phyloP scores from a whole-genome alignment of 2,329 filamentous ascomycete species.

The Fusarium coicis region DNA sequence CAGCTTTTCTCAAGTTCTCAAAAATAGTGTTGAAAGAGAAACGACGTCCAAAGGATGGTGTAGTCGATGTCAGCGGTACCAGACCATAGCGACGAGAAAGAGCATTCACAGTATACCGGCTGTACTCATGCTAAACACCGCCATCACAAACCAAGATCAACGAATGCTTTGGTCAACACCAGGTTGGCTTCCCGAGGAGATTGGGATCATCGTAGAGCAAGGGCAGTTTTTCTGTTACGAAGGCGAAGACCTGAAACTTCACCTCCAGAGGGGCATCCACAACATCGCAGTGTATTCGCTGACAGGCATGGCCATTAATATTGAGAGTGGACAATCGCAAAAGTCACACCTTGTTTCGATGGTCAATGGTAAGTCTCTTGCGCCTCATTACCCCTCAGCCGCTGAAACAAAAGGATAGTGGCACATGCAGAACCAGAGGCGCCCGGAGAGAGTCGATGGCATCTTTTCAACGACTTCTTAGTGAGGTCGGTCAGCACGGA shows the following conservation, averaged over 20 bases:
- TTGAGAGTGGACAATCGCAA: constrained; percentile 85
- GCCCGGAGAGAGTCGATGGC: constrained; percentile 79
- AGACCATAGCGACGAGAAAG: constrained; percentile 86
- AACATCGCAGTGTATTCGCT: constrained; percentile 91
- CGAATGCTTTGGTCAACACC: constrained; percentile 87
- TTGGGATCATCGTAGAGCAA: constrained; percentile 89
- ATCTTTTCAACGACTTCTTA: constrained; percentile 96
- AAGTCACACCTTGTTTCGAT: constrained; percentile 92
- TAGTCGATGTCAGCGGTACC: constrained; percentile 88
- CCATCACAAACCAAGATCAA: constrained; percentile 76
- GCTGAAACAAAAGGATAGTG: constrained; percentile 58
- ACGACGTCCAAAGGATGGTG: constrained; percentile 94
- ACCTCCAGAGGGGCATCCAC: constrained; percentile 81
- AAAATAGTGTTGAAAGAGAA: constrained; percentile 89
- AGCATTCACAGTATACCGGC: constrained; percentile 83
- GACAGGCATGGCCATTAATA: constrained; percentile 88
- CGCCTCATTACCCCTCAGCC: not conserved
- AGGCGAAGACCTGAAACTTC: constrained; percentile 85
- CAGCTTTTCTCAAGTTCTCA: constrained; percentile 91
- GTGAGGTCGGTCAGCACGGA: constrained; percentile 82
- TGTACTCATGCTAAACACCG: constrained; percentile 89
- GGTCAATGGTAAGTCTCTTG: constrained; percentile 72
- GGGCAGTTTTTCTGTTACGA: constrained; percentile 97
- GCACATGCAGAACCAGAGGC: constrained; percentile 71
- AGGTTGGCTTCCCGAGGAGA: constrained; percentile 92